Evolutionary conservation across 306 rosid species (phyloP).

Genomic region (Vigna radiata): DNA sequence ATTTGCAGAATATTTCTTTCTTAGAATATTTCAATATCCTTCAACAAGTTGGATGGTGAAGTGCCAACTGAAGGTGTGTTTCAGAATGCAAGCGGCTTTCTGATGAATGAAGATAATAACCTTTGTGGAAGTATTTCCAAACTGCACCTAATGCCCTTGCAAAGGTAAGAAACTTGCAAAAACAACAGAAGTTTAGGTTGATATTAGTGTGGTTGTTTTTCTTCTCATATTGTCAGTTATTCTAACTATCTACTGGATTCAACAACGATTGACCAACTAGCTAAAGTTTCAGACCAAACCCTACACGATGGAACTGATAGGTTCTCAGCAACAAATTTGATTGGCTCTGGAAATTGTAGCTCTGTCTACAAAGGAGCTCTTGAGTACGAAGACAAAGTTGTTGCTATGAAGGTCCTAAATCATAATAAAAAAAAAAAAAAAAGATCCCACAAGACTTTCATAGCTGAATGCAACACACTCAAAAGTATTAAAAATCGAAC

Average conservation of each 20-base stretch:
- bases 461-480: no score
- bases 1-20: neutral
- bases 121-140: slow-evolving; percentile 37
- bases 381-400: neutral
- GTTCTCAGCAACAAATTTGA: neutral
- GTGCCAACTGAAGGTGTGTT: slow-evolving; percentile 25
- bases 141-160: slow-evolving; percentile 14
- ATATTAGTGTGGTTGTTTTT: slow-evolving; percentile 21
- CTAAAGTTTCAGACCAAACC: slow-evolving; percentile 5
- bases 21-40: neutral
- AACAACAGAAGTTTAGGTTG: neutral
- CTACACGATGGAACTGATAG: no score
- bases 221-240: neutral
- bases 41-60: neutral
- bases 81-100: slow-evolving; percentile 6
- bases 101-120: slow-evolving; percentile 16
- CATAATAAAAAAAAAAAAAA: neutral
- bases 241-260: neutral
- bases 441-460: neutral
- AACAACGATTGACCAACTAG: neutral
- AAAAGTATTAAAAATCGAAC: no score
- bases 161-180: neutral
- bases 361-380: neutral
- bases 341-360: neutral
- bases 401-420: slow-evolving; percentile 10